These are phyloP conservation scores for Aphanomyces cochlioides DNA, from an alignment of 352 stramenopile species.

Conservation along the genomic window DNA sequence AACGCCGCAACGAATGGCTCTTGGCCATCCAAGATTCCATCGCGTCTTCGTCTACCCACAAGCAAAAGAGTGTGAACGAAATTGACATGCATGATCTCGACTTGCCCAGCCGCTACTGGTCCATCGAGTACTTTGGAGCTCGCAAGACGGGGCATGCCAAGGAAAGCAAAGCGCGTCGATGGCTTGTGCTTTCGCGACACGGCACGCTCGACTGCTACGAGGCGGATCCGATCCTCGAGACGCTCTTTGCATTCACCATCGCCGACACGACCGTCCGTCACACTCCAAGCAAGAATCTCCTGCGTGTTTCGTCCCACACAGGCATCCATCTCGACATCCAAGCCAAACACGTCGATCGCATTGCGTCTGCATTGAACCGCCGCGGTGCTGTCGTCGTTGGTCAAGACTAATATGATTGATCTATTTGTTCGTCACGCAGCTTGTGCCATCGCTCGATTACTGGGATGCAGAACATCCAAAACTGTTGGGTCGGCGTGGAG, in stretches of 20 bases:
- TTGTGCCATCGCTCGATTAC: not conserved
- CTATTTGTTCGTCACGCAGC: not conserved
- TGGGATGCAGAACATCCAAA: not conserved
- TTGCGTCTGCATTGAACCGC: not conserved
- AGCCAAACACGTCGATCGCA: not conserved
- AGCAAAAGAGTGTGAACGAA: no score
- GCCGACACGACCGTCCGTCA: not conserved
- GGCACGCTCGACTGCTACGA: not conserved
- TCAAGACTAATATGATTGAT: no score
- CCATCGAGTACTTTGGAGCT: not conserved
- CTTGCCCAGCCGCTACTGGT: not conserved
- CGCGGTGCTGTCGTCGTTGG: not conserved
- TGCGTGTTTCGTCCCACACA: not conserved
- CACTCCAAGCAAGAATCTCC: not conserved
- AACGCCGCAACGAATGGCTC: not conserved
- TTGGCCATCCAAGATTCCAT: not conserved
- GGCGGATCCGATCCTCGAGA: not conserved
- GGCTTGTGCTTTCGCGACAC: not conserved
- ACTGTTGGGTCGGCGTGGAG: not conserved
- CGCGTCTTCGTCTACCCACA: no score
- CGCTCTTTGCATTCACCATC: not conserved
- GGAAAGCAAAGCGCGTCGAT: not conserved
- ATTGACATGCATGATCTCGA: not conserved
- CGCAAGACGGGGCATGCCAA: not conserved
- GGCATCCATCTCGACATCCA: conserved; percentile 3